These are phyloP conservation scores for Eruca vesicaria DNA, from an alignment of 441 rosid genomes.

Conservation along the genomic window DNA sequence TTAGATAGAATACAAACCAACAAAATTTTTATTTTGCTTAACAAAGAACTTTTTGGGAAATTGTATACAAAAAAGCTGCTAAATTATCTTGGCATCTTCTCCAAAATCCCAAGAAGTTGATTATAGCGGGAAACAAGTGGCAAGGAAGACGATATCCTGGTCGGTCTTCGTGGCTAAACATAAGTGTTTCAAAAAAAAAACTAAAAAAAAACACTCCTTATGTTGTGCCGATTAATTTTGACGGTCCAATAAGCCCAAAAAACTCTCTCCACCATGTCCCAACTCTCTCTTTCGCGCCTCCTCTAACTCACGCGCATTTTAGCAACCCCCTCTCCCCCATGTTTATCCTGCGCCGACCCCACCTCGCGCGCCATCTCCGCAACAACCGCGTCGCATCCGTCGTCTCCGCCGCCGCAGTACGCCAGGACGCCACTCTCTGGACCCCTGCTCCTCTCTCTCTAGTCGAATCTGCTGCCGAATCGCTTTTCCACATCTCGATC, in stretches of 20 bases:
- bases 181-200: too few species aligned
- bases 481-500: conserved; percentile 75
- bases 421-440: conserved; percentile 79
- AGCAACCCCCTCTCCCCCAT: conserved; percentile 51
- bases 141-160: conserved; percentile 10
- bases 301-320: conserved; percentile 51
- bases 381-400: conserved; percentile 41
- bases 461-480: conserved; percentile 68
- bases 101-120: too few species aligned
- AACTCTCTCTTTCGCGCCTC: conserved; percentile 27
- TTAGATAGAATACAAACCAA: neutral
- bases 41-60: too few species aligned
- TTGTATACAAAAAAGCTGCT: too few species aligned
- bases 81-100: too few species aligned
- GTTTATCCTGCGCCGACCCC: conserved; percentile 74
- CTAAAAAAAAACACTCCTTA: conserved; percentile 10
- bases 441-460: conserved; percentile 62
- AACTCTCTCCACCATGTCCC: conserved; percentile 11
- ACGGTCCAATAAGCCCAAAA: conserved; percentile 24
- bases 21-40: too few species aligned
- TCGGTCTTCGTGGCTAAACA: conserved; percentile 29
- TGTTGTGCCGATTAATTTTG: conserved; percentile 27
- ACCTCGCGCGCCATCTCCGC: conserved; percentile 32
- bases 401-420: conserved; percentile 68
- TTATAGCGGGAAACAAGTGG: neutral